phyloP scores from a whole-genome alignment of 768 basidiomycete species.

The Zangia roseola region DNA sequence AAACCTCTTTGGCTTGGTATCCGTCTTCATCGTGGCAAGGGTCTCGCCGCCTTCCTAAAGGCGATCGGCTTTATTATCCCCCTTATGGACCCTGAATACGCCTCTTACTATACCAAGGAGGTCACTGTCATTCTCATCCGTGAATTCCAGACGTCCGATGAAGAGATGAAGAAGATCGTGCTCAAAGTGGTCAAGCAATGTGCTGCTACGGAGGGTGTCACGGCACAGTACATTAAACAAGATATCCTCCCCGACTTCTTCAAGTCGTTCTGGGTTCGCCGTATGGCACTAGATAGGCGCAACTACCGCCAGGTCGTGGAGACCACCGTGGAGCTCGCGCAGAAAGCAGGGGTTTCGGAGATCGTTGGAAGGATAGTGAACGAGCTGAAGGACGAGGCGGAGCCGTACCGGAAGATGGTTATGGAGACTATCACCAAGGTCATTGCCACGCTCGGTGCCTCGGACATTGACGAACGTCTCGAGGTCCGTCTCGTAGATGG shows the following conservation, averaged over 20 bases:
- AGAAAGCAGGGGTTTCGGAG: conserved; percentile 95
- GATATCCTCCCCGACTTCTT: conserved; percentile 99
- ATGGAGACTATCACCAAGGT: conserved; percentile 99
- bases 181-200: conserved; percentile 99
- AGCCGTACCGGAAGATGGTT: conserved; percentile 97
- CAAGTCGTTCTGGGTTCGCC: conserved; percentile 97
- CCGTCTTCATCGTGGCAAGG: conserved; percentile 75
- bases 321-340: conserved; percentile 96
- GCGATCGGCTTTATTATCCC: conserved; percentile 99
- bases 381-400: conserved; percentile 55
- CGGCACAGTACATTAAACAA: conserved; percentile 91
- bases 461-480: conserved; percentile 94
- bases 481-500: conserved; percentile 95
- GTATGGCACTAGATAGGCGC: conserved; percentile 95
- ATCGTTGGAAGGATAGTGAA: conserved; percentile 84
- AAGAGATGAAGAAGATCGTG: conserved; percentile 99
- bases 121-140: conserved; percentile 95
- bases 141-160: conserved; percentile 98
- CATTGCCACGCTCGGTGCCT: conserved; percentile 88
- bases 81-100: conserved; percentile 99
- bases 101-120: conserved; percentile 98
- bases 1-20: conserved; percentile 81
- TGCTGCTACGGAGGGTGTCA: conserved; percentile 97
- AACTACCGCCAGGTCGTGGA: conserved; percentile 98
- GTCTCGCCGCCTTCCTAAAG: conserved; percentile 75